Evolutionary conservation across 345 rosid species (phyloP).

Genomic region (Heritiera fomes): DNA sequence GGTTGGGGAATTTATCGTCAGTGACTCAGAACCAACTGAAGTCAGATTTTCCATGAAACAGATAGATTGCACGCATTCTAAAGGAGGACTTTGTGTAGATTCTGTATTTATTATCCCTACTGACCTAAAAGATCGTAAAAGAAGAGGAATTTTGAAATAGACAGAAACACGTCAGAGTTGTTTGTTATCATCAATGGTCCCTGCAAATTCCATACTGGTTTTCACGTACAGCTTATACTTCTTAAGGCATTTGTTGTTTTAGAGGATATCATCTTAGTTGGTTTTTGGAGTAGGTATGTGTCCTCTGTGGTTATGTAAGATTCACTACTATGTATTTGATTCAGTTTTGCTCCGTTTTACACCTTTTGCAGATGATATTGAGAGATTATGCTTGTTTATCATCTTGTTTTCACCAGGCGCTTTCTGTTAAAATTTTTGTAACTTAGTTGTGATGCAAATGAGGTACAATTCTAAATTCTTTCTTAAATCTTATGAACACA

Average conservation of each 20-base stretch:
- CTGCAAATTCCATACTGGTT: constrained; percentile 28
- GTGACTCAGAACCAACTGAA: constrained; percentile 60
- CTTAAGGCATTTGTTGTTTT: constrained; percentile 31
- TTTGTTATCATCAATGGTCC: constrained; percentile 20
- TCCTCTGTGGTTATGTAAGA: constrained; percentile 39
- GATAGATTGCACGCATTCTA: constrained; percentile 94
- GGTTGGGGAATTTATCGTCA: constrained; percentile 78
- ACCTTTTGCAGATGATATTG: constrained; percentile 28
- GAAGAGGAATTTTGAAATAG: constrained; percentile 50
- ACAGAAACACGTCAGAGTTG: constrained; percentile 15
- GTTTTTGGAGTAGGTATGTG: constrained; percentile 39
- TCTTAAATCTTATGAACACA: neutral
- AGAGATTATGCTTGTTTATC: constrained; percentile 30
- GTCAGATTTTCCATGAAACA: constrained; percentile 89
- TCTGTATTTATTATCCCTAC: constrained; percentile 81
- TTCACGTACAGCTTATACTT: constrained; percentile 43
- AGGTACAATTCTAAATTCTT: constrained; percentile 24
- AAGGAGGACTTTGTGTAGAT: constrained; percentile 94
- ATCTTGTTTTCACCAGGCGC: constrained; percentile 21
- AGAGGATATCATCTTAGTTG: constrained; percentile 41
- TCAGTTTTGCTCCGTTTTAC: constrained; percentile 38
- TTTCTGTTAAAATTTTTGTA: constrained; percentile 22
- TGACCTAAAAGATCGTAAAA: constrained; percentile 53
- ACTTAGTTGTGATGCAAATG: constrained; percentile 30
- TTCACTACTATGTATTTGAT: constrained; percentile 32